Evolutionary conservation across 495 filamentous ascomycete species (phyloP), one percentile per base, ranked within the genome.

Genomic region (Neurospora sp.): DNA sequence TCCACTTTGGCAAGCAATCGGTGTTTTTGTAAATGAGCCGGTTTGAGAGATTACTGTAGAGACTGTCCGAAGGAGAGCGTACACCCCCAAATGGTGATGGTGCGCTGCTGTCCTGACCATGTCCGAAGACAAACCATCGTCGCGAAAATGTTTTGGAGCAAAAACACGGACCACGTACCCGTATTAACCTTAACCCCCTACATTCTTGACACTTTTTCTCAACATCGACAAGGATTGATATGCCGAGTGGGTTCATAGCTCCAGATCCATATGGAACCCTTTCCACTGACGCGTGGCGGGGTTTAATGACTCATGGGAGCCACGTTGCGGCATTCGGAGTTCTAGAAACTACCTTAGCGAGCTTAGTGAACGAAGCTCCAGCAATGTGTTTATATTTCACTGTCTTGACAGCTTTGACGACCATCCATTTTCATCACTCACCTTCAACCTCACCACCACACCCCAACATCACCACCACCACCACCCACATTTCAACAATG

Each of bases 401-500:
- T 61, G 27, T 31, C 16, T 59, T 59, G 48, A 59, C 48, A 59
- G 18, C 44, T 46, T 42, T 18, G 40, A 16, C 12, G 40, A 16
- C 12, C 6, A 37, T 37, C 35, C 35, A 1, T 35, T 35, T 35
- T 35, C 31, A 35, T 37, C 35, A 37, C 35, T 7, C 35, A 35
- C 35, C 35, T 35, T 35, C 9, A 22, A 41, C 14, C 18, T 70
- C 68, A 48, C 27, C 71, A 42, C 16, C 70, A 73, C 68, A 35
- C 5, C 35, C 35, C 9, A 22, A 41, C 14, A 16, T 70, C 68
- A 48, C n/a, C 68, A 42, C 16, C 70, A 73, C 68, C 46, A n/a
- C 40, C 39, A 42, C 31, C 31, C 70, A 48, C 71, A 76, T 76
- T 75, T 76, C 70, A 77, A 75, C 73, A 79, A 81, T 80, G 78